These are phyloP conservation scores for Rhododendron molle DNA, from an alignment of 148 eudicot species.

Conservation along the genomic window DNA sequence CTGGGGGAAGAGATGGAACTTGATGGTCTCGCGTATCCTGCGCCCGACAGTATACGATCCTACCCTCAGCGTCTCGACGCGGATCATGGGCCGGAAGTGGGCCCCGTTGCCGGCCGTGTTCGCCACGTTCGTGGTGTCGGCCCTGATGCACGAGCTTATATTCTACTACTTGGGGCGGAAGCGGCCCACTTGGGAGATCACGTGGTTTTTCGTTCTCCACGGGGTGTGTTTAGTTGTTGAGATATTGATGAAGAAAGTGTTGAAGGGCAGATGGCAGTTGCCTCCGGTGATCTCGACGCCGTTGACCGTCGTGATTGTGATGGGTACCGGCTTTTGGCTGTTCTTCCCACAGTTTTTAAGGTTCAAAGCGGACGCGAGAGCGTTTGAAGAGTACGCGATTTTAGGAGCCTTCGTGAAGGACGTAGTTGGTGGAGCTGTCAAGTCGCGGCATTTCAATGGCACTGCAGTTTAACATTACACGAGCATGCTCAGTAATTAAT, in stretches of 20 bases:
- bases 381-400: constrained; percentile 30
- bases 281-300: constrained; percentile 21
- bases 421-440: constrained; percentile 2
- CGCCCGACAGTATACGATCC: constrained; percentile 49
- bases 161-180: constrained; percentile 39
- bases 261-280: constrained; percentile 15
- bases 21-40: constrained; percentile 41
- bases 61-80: background rate
- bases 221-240: constrained; percentile 38
- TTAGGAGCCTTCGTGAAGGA: constrained; percentile 24
- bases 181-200: constrained; percentile 37
- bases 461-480: background rate
- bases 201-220: constrained; percentile 44
- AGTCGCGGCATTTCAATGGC: background rate
- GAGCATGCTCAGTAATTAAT: too few relatives aligned
- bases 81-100: constrained; percentile 18
- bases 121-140: constrained; percentile 42
- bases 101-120: constrained; percentile 32
- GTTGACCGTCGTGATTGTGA: constrained; percentile 24
- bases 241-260: constrained; percentile 24
- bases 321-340: constrained; percentile 35
- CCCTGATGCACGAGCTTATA: constrained; percentile 48
- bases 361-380: constrained; percentile 19
- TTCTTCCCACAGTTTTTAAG: constrained; percentile 43
- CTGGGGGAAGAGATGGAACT: constrained; percentile 64